Base-by-base conservation (phyloP, 2,329 filamentous ascomycete species). In the Phialophora expanda region DNA sequence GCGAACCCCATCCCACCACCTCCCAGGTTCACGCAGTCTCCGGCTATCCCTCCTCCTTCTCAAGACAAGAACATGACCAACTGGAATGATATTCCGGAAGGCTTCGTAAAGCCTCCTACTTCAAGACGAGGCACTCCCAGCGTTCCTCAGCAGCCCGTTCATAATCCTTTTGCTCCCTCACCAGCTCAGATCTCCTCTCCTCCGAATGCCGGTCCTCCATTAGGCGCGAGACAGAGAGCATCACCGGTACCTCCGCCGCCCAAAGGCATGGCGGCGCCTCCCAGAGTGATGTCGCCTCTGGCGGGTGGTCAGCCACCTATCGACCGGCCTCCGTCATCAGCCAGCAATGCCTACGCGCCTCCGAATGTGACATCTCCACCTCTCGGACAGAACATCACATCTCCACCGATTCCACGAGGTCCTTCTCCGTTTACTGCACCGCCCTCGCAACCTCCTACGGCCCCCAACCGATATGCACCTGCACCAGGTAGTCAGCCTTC, bases 11-110 rank as follows among this genome's bases (percentile, higher is more conserved):
- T 86, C 56, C 88, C 87, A 48, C 87, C 87, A 65, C 88, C 88
- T 60, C 87, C 90, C 68, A 87, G 86, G 67, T 84, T 86, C 28
- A 88, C 87, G 41, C 85, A 89, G n/a, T 89, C 91, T 17, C 84
- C 86, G 12, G 84, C 84, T 26, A 78, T 81, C 17, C 83, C 87
- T 48, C 89, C 92, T 24, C 87, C 91, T 20, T 87, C 91, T 9
- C 88, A 87, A 74, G 82, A 86, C 64, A 89, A 88, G 74, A 89
- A 90, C 69, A 89, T 89, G 69, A 87, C 89, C 30, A 90, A 91
- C 72, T 99, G 95, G 95, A 99, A 99, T 73, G 95, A 99, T 77
- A 90, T 96, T 59, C 95, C 95, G 1, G 86, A 97, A 73, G 90
- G 80, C 63, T 88, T 98, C 54, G 84, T 87, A 54, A 92, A 94